A percentile compares a stretch with the other conserved stretches of the same genome.
phyloP scores from a whole-genome alignment of 1,284 basidiomycete species.

The Cystobasidiaceae sp. region DNA sequence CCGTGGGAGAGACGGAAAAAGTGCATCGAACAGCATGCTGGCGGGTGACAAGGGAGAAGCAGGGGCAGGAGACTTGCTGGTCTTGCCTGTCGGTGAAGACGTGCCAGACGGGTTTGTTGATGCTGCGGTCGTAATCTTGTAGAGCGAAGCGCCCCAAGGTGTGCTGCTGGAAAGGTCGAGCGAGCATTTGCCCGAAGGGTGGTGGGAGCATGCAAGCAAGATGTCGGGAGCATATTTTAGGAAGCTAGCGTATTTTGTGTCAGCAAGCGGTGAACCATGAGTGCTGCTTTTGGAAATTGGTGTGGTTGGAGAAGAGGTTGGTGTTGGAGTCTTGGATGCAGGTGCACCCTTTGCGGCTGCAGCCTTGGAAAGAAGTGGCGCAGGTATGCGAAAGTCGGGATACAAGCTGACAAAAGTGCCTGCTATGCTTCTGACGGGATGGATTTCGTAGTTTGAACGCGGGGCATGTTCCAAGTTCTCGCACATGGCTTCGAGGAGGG shows the following conservation, averaged over 20 bases:
- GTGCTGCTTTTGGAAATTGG: no score
- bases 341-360: neutral
- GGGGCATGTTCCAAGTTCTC: slow-evolving; percentile 25
- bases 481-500: slow-evolving; percentile 30
- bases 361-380: neutral
- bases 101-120: no score
- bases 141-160: slow-evolving; percentile 19
- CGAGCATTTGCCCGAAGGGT: slow-evolving; percentile 25
- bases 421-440: slow-evolving; percentile 21
- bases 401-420: slow-evolving; percentile 26
- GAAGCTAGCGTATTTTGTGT: neutral
- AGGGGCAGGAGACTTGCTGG: neutral
- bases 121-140: slow-evolving; percentile 20
- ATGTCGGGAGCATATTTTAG: slow-evolving; percentile 8
- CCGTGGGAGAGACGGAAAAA: slow-evolving; percentile 10
- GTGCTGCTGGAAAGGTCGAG: slow-evolving; percentile 6
- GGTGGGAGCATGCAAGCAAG: slow-evolving; percentile 12
- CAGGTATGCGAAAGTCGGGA: slow-evolving; percentile 12
- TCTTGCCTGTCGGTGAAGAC: neutral
- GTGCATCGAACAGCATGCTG: slow-evolving; percentile 26
- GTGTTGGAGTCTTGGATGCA: no score
- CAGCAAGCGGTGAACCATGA: neutral
- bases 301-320: no score
- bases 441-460: slow-evolving; percentile 22
- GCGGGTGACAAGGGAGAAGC: slow-evolving; percentile 9